Evolutionary conservation across 1,284 basidiomycete genomes (phyloP), one percentile per base, ranked within the genome.

Genomic region (Sphaerobolus stellatus): DNA sequence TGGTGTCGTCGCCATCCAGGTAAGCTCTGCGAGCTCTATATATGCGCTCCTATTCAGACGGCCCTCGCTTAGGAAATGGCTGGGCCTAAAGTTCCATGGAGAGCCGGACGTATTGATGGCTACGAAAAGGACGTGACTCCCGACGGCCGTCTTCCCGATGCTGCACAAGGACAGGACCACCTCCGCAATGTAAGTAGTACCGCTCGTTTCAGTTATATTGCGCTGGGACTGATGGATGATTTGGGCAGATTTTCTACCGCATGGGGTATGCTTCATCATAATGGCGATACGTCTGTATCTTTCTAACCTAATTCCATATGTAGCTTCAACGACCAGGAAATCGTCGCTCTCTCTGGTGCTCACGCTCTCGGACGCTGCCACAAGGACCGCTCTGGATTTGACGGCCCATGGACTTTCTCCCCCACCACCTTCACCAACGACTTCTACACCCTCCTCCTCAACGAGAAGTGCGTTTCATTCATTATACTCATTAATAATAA

Each of bases 331-430:
- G 96, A 98, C 76, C 92, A 94, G 72, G 94, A 95, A 74, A 95
- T 95, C 54, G 95, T 98, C 55, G 94, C 95, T 50, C 87, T 99
- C 61, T 84, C 84, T 30, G 96, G 96, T 63, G 95, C 92, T 43
- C 96, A 99, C 70, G 94, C 94, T 58, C 84, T 98, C 48, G 95
- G 95, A 41, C 90, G 96, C 68, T 96, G 94, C 81, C 96, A 98
- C 78, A 61, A 74, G 57, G 82, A 86, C 72, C 79, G 89, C 61
- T 93, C 90, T 56, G 92, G 92, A 38, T 95, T 89, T 71, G 88
- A 92, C 2, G 94, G 93, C 13, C 92, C 92, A 22, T 94, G 92
- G 92, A 92, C 90, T 4, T 93, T 92, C 80, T 85, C 90, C 41
- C 92, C 92, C 8, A 92, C 82, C 14, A 90, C 89, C 13, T 74